phyloP scores from a whole-genome alignment of 805 yeast species.

The Yamadazyma olivae region DNA sequence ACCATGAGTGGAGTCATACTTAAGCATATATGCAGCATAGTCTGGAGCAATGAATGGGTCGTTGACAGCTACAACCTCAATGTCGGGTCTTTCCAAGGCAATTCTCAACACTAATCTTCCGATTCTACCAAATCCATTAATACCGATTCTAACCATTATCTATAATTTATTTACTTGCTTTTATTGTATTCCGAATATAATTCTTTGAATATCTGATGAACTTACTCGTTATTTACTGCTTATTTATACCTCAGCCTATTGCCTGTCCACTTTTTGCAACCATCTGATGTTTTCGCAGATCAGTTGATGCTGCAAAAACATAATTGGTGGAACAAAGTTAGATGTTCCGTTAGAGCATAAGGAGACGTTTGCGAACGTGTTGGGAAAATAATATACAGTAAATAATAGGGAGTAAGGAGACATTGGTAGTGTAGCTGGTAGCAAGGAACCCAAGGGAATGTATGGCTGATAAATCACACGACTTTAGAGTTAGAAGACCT shows the following conservation, averaged over 20 bases:
- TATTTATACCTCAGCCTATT: too few species aligned
- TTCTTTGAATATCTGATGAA: neutral
- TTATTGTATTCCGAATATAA: too few species aligned
- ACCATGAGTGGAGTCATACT: slow-evolving; percentile 37
- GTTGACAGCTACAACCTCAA: slow-evolving; percentile 30
- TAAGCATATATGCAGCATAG: slow-evolving; percentile 36
- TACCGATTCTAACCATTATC: slow-evolving; percentile 24
- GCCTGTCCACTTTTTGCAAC: slow-evolving; percentile 1
- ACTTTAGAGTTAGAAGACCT: too few species aligned
- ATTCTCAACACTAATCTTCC: slow-evolving; percentile 35
- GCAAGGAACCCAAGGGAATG: too few species aligned
- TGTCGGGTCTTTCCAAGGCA: slow-evolving; percentile 28
- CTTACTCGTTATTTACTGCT: too few species aligned
- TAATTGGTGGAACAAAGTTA: too few species aligned
- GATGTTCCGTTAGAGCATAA: too few species aligned
- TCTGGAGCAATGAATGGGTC: slow-evolving; percentile 34
- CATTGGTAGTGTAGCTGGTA: too few species aligned
- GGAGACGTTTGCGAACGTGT: too few species aligned
- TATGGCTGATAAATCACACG: too few species aligned
- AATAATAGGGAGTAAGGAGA: too few species aligned
- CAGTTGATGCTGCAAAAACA: slow-evolving; percentile 1
- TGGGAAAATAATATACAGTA: too few species aligned
- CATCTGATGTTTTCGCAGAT: neutral
- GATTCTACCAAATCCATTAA: slow-evolving; percentile 36
- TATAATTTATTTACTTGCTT: slow-evolving; percentile 1